Base-by-base conservation (phyloP, 2,329 filamentous ascomycete genomes). In the Calonectria crousiana region DNA sequence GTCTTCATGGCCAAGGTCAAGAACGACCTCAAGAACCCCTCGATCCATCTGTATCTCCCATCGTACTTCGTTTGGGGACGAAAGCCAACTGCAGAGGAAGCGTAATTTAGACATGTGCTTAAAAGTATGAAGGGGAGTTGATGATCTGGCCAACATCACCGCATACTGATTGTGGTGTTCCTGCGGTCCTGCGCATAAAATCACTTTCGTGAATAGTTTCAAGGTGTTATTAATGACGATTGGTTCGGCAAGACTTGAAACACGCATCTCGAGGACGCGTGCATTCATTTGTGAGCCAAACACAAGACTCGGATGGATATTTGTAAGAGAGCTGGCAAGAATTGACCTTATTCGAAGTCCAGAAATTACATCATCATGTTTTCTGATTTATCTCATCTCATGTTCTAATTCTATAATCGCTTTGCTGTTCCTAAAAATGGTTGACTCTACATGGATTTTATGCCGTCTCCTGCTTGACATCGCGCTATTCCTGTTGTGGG, bases 1-100 rank as follows among this genome's bases (percentile, higher is more conserved):
- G 70, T 76, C 0, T 75, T 78, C 3, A 75, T 78, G 74, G 76
- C 73, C 14, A 77, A 76, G 64, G 75, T 78, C 4, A 77, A 78
- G 47, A 76, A 60, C 9, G 78, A 79, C 13, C 56, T 79, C 10
- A 62, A 72, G 10, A 65, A 77, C 6, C 73, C 77, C 3, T n/a
- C 52, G 10, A 68, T 75, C 9, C 78, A 79, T 9, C 69, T 79
- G 0, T 79, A 79, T 60, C 69, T 78, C 3, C 77, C 78, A 0
- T 65, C 75, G 0, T 71, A 77, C 13, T 78, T 79, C 16, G 69
- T 78, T 13, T 79, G 77, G 76, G 78, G 78, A 4, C 67, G 44
- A 6, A 77, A 75, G 28, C 69, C 75, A 28, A 13, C 56, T 0
- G 56, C 41, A 34, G 56, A 62, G 56, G 56, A 28, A n/a, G 16